A percentile compares a stretch with the other conserved stretches of the same genome.
phyloP scores from a whole-genome alignment of 257 asterid genomes.

The Salvia rosmarinus region DNA sequence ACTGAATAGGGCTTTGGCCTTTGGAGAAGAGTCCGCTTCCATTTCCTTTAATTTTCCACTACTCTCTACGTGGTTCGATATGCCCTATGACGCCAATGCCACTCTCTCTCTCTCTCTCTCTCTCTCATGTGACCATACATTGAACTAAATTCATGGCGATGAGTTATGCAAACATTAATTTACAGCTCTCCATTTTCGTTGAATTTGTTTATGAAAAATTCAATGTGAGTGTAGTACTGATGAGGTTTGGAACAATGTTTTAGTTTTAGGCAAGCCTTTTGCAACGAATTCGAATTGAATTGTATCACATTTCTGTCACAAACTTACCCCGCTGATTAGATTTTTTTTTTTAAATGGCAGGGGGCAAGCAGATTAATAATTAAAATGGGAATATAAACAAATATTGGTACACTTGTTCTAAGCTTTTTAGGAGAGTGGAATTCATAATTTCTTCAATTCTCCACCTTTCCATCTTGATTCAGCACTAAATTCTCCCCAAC shows the following conservation, averaged over 20 bases:
- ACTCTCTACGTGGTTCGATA: neutral
- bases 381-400: neutral
- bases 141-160: neutral
- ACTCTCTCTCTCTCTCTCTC: slow-evolving; percentile 13
- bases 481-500: slow-evolving; percentile 28
- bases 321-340: neutral
- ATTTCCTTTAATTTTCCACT: neutral
- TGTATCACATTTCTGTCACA: neutral
- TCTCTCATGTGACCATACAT: neutral
- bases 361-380: neutral
- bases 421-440: slow-evolving; percentile 30
- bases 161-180: neutral
- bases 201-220: neutral
- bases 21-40: neutral
- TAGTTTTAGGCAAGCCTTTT: no score
- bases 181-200: neutral
- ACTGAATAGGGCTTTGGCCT: neutral
- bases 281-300: no score
- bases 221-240: neutral
- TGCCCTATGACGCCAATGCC: slow-evolving; percentile 35
- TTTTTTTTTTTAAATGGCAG: neutral
- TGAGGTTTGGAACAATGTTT: no score
- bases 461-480: slow-evolving; percentile 34
- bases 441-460: slow-evolving; percentile 34
- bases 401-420: slow-evolving; percentile 7